Evolutionary conservation across 257 asterid species (phyloP).

Genomic region (Solanum virginianum): DNA sequence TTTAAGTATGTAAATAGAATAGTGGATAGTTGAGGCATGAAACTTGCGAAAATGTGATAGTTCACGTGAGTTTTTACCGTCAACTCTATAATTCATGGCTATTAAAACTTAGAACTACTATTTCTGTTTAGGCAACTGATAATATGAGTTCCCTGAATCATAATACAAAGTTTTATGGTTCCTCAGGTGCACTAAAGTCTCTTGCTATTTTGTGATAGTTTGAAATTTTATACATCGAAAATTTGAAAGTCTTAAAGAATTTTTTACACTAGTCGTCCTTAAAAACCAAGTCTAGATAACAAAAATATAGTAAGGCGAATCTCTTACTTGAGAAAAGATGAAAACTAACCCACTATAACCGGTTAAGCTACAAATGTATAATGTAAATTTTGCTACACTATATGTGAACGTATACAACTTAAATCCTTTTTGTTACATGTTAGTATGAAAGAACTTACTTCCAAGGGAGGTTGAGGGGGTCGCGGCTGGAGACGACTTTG

Average conservation of each 20-base stretch:
- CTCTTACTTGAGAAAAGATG: background rate
- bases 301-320: background rate
- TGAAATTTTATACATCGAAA: background rate
- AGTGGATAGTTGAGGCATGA: background rate
- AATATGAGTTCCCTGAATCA: background rate
- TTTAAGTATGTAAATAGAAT: background rate
- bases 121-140: background rate
- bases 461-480: conserved; percentile 65
- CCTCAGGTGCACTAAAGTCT: background rate
- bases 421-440: background rate
- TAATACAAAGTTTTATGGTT: background rate
- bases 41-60: background rate
- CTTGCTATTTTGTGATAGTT: background rate
- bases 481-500: conserved; percentile 57
- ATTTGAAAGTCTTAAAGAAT: background rate
- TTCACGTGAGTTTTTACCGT: background rate
- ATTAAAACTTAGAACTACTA: background rate
- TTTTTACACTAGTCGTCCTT: background rate
- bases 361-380: background rate
- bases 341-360: background rate
- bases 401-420: background rate
- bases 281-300: background rate
- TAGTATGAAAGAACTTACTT: conserved; percentile 3
- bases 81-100: background rate
- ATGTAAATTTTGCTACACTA: background rate